Conservation (phyloP, 257 asterid genomes). For the Catharanthus roseus region DNA sequence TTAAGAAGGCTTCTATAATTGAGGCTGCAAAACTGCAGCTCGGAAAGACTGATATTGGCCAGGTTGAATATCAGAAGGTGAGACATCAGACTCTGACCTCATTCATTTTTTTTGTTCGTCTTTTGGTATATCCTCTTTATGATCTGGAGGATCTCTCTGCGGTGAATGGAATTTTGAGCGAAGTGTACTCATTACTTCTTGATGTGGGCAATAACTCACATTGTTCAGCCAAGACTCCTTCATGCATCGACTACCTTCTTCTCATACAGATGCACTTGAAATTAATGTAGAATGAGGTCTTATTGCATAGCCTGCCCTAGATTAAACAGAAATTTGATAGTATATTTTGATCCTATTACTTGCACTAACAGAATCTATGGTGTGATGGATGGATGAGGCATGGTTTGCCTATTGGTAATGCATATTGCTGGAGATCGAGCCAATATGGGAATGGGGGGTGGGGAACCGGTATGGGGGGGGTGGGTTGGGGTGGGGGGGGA, state of each 20-base stretch:
- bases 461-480: no score
- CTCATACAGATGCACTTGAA: not conserved
- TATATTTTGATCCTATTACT: not conserved
- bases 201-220: not conserved
- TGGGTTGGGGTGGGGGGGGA: no score
- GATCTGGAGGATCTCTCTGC: not conserved
- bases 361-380: not conserved
- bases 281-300: not conserved
- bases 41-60: conserved; percentile 38
- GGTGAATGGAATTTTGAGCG: not conserved
- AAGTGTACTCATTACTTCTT: not conserved
- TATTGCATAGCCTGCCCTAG: not conserved
- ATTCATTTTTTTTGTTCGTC: not conserved
- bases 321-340: not conserved
- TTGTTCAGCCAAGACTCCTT: not conserved
- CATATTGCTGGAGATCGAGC: not conserved
- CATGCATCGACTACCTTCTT: not conserved
- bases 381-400: not conserved
- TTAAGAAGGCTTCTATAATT: conserved; percentile 52
- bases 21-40: conserved; percentile 70
- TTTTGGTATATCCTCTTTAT: not conserved
- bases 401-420: not conserved
- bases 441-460: not conserved
- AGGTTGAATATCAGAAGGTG: conserved; percentile 63
- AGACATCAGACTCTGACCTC: conserved; percentile 6